These are phyloP conservation scores for Thelephora terrestris DNA, from an alignment of 1,284 basidiomycete species.

Conservation along the genomic window DNA sequence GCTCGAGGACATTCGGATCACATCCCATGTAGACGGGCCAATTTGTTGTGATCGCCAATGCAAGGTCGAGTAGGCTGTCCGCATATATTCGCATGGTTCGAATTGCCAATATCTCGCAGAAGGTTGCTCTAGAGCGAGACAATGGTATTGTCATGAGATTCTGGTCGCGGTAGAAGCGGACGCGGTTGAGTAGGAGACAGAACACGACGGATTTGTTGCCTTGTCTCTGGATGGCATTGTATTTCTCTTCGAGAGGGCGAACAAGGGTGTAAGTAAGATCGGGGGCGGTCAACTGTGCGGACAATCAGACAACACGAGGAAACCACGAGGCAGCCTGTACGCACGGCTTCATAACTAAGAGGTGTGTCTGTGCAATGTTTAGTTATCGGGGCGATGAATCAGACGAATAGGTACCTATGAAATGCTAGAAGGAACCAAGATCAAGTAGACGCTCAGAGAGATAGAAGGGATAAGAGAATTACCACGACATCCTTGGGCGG, in stretches of 20 bases:
- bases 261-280: slow-evolving; percentile 85
- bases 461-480: slow-evolving; percentile 11
- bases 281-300: slow-evolving; percentile 56
- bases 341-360: slow-evolving; percentile 61
- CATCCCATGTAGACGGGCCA: slow-evolving; percentile 85
- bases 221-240: slow-evolving; percentile 46
- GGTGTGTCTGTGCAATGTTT: slow-evolving; percentile 50
- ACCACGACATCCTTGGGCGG: slow-evolving; percentile 48
- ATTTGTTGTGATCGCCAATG: slow-evolving; percentile 72
- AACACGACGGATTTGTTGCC: slow-evolving; percentile 76
- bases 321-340: slow-evolving; percentile 11
- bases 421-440: slow-evolving; percentile 32
- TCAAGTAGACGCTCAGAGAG: not conserved
- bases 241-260: slow-evolving; percentile 65
- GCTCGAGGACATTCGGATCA: slow-evolving; percentile 48
- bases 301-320: not conserved
- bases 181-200: slow-evolving; percentile 81
- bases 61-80: slow-evolving; percentile 67
- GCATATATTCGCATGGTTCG: slow-evolving; percentile 73
- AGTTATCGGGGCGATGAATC: slow-evolving; percentile 2
- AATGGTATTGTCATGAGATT: slow-evolving; percentile 57
- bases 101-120: slow-evolving; percentile 87
- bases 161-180: slow-evolving; percentile 75
- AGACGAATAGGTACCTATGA: slow-evolving; percentile 40
- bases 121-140: slow-evolving; percentile 63